These are phyloP conservation scores for Phlyctochytrium planicorne DNA, from an alignment of 192 early-diverging fungal species.

Conservation along the genomic window DNA sequence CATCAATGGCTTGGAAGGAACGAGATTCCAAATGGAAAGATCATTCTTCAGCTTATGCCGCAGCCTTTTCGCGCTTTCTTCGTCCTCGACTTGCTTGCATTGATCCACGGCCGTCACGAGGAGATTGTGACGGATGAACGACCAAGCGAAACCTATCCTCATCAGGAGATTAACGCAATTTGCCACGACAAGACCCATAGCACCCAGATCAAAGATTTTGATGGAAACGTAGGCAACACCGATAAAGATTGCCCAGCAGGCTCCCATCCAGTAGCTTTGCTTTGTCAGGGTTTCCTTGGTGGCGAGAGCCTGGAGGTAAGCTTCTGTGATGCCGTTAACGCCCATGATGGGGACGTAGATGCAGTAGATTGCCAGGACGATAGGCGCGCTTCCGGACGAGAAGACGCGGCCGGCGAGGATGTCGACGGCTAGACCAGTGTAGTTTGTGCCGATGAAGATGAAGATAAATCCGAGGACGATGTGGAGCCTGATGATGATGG, in stretches of 20 bases:
- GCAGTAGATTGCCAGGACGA: constrained; percentile 75
- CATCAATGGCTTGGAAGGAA: constrained; percentile 40
- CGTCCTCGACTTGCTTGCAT: constrained; percentile 15
- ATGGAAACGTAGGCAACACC: constrained; percentile 60
- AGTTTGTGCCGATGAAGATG: constrained; percentile 82
- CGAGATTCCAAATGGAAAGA: constrained; percentile 22
- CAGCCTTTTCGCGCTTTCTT: constrained; percentile 6
- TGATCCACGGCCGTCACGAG: neutral
- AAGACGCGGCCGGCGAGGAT: constrained; percentile 60
- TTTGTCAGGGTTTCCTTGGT: constrained; percentile 55
- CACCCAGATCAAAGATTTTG: constrained; percentile 57
- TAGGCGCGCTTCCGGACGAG: constrained; percentile 27
- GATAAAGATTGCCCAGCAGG: constrained; percentile 71
- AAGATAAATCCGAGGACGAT: constrained; percentile 73
- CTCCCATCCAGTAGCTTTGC: constrained; percentile 74
- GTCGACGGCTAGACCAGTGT: constrained; percentile 66
- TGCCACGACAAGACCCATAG: constrained; percentile 76
- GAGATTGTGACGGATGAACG: constrained; percentile 66
- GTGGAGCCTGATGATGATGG: constrained; percentile 53
- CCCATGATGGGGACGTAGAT: constrained; percentile 93
- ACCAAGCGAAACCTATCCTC: constrained; percentile 71
- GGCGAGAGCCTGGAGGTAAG: constrained; percentile 87
- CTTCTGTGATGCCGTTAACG: constrained; percentile 92
- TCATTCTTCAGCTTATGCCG: neutral
- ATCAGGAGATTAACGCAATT: constrained; percentile 83